Evolutionary conservation across 2,329 filamentous ascomycete genomes (phyloP).

Genomic region (Colletotrichum sp.): DNA sequence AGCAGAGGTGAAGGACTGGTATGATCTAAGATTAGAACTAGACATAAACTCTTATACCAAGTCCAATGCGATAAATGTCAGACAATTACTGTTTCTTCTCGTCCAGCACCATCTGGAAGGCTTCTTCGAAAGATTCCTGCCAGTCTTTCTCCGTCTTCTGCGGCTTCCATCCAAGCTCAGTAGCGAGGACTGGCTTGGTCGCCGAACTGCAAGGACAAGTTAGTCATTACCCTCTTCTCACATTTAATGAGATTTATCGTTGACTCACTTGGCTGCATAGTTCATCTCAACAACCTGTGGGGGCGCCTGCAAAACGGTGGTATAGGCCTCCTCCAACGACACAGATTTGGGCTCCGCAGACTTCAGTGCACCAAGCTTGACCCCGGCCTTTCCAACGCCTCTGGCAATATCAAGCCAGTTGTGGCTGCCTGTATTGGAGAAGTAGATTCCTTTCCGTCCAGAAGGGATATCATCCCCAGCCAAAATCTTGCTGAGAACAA

Average conservation of each 20-base stretch:
- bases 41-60: neutral
- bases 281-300: slow-evolving; percentile 10
- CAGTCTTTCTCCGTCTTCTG: slow-evolving; percentile 31
- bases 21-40: neutral
- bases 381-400: slow-evolving; percentile 36
- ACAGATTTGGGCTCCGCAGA: slow-evolving; percentile 6
- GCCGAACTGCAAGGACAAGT: neutral
- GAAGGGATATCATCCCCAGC: slow-evolving; percentile 33
- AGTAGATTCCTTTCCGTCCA: slow-evolving; percentile 46
- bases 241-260: neutral
- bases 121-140: slow-evolving; percentile 25
- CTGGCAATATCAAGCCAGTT: slow-evolving; percentile 43
- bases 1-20: neutral
- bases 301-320: neutral
- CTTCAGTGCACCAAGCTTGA: slow-evolving; percentile 34
- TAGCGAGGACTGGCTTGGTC: slow-evolving; percentile 28
- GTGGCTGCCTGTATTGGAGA: slow-evolving; percentile 42
- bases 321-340: neutral
- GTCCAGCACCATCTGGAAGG: slow-evolving; percentile 1
- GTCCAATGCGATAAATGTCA: neutral
- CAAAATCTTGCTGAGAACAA: slow-evolving; percentile 38
- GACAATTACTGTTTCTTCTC: neutral
- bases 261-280: neutral
- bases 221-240: accelerated
- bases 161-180: slow-evolving; percentile 36